phyloP scores from a whole-genome alignment of 192 early-diverging fungal species.

The Backusella tarrabulga region DNA sequence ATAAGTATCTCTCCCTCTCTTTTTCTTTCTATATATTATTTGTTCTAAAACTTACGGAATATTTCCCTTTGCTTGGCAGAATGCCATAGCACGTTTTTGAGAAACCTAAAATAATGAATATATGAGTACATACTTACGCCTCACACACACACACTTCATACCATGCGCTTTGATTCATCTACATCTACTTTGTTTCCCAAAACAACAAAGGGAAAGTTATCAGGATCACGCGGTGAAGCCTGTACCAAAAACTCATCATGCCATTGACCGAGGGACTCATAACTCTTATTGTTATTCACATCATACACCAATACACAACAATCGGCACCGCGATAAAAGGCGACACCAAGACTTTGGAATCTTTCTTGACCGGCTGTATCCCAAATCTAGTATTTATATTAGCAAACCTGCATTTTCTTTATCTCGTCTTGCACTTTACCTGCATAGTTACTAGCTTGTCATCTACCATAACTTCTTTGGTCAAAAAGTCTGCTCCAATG shows the following conservation, averaged over 20 bases:
- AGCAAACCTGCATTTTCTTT: not conserved
- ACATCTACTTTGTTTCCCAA: slow-evolving; percentile 99
- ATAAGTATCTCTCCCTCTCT: too few relatives aligned
- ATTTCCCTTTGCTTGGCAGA: slow-evolving; percentile 94
- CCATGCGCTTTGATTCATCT: slow-evolving; percentile 90
- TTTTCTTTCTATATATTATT: too few relatives aligned
- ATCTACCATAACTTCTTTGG: slow-evolving; percentile 94
- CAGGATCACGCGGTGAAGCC: slow-evolving; percentile 89
- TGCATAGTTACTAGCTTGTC: slow-evolving; percentile 94
- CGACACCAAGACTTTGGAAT: slow-evolving; percentile 97
- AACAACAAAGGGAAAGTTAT: slow-evolving; percentile 99
- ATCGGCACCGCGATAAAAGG: slow-evolving; percentile 98
- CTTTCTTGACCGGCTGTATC: slow-evolving; percentile 99
- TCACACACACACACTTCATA: slow-evolving; percentile 24
- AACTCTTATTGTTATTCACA: slow-evolving; percentile 92
- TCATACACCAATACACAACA: slow-evolving; percentile 98
- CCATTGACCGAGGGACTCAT: slow-evolving; percentile 95
- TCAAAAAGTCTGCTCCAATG: slow-evolving; percentile 95
- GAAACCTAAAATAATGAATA: slow-evolving; percentile 62
- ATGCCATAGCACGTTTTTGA: slow-evolving; percentile 92
- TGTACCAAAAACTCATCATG: slow-evolving; percentile 98
- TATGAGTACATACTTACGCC: not conserved
- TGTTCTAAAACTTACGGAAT: slow-evolving; percentile 55
- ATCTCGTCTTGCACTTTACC: slow-evolving; percentile 40
- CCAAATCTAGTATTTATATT: slow-evolving; percentile 73